Evolutionary conservation across 108 stramenopile genomes (phyloP), one percentile per base, ranked within the genome.

Genomic region (Fragilariopsis cylindrus): DNA sequence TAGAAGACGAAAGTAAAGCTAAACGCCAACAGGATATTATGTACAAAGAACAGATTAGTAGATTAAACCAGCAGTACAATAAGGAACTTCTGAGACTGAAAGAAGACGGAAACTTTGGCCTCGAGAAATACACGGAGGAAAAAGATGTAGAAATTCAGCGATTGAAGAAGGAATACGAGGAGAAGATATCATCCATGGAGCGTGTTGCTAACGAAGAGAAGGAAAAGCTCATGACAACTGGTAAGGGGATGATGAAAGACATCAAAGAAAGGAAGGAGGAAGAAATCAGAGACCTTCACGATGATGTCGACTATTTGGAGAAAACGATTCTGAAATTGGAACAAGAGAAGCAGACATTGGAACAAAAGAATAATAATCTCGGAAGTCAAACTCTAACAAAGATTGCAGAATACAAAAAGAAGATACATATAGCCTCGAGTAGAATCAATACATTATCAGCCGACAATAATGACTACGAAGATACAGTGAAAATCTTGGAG

Each of bases 211-310:
- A 75, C 46, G 76, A 75, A 42, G 82, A 84, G 48, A 73, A 77
- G 57, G 83, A 76, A 8, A 78, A 79, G n/a, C 46, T 80, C 21
- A 57, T 80, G 39, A 40, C 44, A 43, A 70, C 87, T 86, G 80
- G 92, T 74, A 73, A 92, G 56, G 62, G 48, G 2, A 88, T 92
- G 87, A 62, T 95, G 16, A 83, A 78, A 60, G 89, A 86, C 4
- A 42, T 68, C 39, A 82, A 81, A 64, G 56, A 73, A 21, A 76
- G 88, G 76, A 76, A 81, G 4, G 70, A 82, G 40, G 81, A 83
- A 54, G 80, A 90, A 60, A 70, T 77, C n/a, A 57, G 64, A 12
- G 75, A 76, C n/a, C 65, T 90, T 11, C 58, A 70, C 9, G 81
- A 86, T 18, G 77, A 87, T 43, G 65, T 85, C 8, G 63, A 74